phyloP scores from a whole-genome alignment of 768 basidiomycete species.

The Suillus americanus region DNA sequence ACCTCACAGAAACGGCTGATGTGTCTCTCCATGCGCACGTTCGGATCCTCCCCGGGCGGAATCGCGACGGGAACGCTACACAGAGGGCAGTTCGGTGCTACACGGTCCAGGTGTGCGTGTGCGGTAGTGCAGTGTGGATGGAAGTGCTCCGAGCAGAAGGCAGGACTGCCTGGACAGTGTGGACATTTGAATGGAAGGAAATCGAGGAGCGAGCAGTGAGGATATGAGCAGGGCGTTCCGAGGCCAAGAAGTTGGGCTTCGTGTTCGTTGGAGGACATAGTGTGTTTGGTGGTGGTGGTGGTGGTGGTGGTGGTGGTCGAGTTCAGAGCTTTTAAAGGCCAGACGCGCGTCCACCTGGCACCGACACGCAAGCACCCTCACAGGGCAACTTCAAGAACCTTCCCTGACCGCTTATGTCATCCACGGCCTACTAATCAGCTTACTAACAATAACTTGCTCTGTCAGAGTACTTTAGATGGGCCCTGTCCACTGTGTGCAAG shows the following conservation, averaged over 20 bases:
- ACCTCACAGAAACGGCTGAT: slow-evolving; percentile 64
- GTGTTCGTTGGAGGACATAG: slow-evolving; percentile 35
- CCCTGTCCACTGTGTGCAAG: too few relatives aligned
- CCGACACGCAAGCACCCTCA: slow-evolving; percentile 15
- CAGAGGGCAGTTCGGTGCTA: slow-evolving; percentile 79
- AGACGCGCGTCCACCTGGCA: slow-evolving; percentile 34
- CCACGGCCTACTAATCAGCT: too few relatives aligned
- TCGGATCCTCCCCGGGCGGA: slow-evolving; percentile 77
- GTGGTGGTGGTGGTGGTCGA: slow-evolving; percentile 5
- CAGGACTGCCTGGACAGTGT: slow-evolving; percentile 53
- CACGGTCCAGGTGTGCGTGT: slow-evolving; percentile 60
- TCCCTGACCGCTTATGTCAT: not conserved
- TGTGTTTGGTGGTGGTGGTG: slow-evolving; percentile 5
- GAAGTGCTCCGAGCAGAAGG: slow-evolving; percentile 82
- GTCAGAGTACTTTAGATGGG: too few relatives aligned
- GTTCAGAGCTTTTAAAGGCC: slow-evolving; percentile 16
- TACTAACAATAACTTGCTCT: too few relatives aligned
- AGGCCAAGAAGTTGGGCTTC: slow-evolving; percentile 62
- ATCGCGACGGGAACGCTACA: slow-evolving; percentile 77
- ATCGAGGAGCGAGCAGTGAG: slow-evolving; percentile 71
- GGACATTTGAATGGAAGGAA: slow-evolving; percentile 87
- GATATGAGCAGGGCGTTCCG: slow-evolving; percentile 70
- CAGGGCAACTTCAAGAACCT: not conserved
- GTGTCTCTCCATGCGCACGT: slow-evolving; percentile 78
- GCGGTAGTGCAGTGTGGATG: slow-evolving; percentile 64